Evolutionary conservation across 306 rosid genomes (phyloP).

Genomic region (Vachellia collinsii): DNA sequence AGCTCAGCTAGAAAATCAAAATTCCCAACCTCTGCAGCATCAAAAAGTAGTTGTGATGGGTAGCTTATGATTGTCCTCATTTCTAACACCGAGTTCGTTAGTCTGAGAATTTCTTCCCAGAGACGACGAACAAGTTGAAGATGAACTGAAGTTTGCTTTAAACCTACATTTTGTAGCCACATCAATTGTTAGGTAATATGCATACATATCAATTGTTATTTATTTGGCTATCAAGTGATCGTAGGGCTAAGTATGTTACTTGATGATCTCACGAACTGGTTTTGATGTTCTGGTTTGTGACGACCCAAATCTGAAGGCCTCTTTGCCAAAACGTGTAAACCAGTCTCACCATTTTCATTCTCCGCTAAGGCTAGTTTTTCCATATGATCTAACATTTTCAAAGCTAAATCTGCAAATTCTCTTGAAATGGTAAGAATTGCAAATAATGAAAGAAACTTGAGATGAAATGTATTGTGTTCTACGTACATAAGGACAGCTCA

Average conservation of each 20-base stretch:
- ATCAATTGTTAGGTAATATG: not conserved
- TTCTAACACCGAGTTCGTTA: not conserved
- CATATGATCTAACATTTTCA: not conserved
- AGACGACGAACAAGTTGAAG: not conserved
- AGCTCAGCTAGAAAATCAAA: conserved; percentile 44
- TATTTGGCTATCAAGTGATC: not conserved
- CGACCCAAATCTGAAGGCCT: conserved; percentile 22
- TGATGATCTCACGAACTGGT: not conserved
- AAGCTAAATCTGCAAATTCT: conserved; percentile 31
- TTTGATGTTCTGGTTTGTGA: not conserved
- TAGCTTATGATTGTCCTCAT: not conserved
- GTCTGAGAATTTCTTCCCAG: not conserved
- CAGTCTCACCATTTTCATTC: conserved; percentile 22
- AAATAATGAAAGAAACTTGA: not conserved
- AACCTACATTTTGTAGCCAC: not conserved
- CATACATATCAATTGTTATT: not conserved
- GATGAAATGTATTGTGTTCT: not conserved
- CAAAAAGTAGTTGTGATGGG: conserved; percentile 32
- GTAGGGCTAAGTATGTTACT: conserved; percentile 16
- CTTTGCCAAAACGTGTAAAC: conserved; percentile 38
- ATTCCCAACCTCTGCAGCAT: conserved; percentile 46
- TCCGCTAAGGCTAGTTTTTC: conserved; percentile 5
- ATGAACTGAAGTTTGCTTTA: not conserved
- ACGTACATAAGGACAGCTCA: not conserved
- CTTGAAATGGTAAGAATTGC: too few species aligned